Percentiles rank a stretch among this genome's conserved stretches.
These are phyloP conservation scores for Mycosarcoma maydis DNA, from an alignment of 1,284 basidiomycete species.

Conservation along the genomic window DNA sequence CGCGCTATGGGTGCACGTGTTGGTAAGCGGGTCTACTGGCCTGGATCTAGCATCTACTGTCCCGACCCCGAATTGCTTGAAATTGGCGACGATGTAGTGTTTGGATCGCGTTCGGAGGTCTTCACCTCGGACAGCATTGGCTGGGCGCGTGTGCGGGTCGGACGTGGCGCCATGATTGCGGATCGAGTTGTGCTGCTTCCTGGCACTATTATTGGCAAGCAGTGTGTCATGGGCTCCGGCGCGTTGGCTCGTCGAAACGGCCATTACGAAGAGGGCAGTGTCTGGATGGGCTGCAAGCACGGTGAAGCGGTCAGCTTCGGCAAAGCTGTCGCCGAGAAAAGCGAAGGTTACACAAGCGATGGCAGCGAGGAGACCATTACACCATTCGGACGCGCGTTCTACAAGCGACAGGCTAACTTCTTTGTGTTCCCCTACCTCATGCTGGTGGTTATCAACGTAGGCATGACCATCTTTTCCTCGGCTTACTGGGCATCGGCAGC, in stretches of 20 bases:
- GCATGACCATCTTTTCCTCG: slow-evolving; percentile 61
- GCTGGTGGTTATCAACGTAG: slow-evolving; percentile 64
- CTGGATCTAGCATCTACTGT: slow-evolving; percentile 66
- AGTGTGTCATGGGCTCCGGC: slow-evolving; percentile 67
- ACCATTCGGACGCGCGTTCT: slow-evolving; percentile 66
- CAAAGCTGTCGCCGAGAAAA: slow-evolving; percentile 54
- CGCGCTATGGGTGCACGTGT: slow-evolving; percentile 66
- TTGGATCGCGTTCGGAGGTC: slow-evolving; percentile 66
- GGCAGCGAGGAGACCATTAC: slow-evolving; percentile 63
- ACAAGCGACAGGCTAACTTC: slow-evolving; percentile 66
- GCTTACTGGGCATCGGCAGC: slow-evolving; percentile 65
- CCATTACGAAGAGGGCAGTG: slow-evolving; percentile 65
- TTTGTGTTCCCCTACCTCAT: slow-evolving; percentile 66
- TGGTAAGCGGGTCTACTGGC: slow-evolving; percentile 67
- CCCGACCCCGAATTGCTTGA: slow-evolving; percentile 66
- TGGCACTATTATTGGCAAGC: slow-evolving; percentile 63
- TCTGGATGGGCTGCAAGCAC: slow-evolving; percentile 67
- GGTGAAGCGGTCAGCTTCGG: slow-evolving; percentile 67
- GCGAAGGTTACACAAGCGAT: slow-evolving; percentile 33
- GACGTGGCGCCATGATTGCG: slow-evolving; percentile 66
- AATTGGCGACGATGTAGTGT: slow-evolving; percentile 66
- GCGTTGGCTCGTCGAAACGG: slow-evolving; percentile 64
- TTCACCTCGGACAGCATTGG: slow-evolving; percentile 67
- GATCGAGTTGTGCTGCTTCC: slow-evolving; percentile 66
- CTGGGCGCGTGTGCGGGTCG: slow-evolving; percentile 64